A percentile compares a stretch with the other conserved stretches of the same genome.
These are phyloP conservation scores for Dicorynia guianensis DNA, from an alignment of 306 rosid species.

Conservation along the genomic window DNA sequence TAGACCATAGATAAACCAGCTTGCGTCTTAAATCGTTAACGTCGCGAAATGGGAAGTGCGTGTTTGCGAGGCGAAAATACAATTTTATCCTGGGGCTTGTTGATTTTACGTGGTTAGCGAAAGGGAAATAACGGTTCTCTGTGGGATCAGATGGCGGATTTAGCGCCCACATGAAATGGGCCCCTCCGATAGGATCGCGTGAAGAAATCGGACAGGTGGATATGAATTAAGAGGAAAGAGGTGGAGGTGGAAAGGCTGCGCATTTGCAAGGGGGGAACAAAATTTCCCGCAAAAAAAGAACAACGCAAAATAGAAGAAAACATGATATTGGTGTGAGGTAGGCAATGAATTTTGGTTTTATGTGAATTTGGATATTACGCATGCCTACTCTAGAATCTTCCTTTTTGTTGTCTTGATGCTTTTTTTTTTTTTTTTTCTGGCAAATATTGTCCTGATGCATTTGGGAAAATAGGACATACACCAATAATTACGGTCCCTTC, in stretches of 20 bases:
- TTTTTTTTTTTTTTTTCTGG: too few species aligned
- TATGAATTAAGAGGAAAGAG: neutral
- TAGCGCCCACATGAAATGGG: slow-evolving; percentile 33
- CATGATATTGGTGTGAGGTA: neutral
- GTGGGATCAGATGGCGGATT: neutral
- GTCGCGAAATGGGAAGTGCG: slow-evolving; percentile 12
- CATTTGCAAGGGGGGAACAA: neutral
- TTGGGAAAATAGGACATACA: too few species aligned
- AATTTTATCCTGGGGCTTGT: neutral
- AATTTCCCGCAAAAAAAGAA: neutral
- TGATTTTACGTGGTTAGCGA: neutral
- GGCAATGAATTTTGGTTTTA: neutral
- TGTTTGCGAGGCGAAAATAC: neutral
- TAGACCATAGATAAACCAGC: too few species aligned
- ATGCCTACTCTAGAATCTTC: slow-evolving; percentile 29
- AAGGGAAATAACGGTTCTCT: neutral
- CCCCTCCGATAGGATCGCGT: neutral
- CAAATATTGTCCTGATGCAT: neutral
- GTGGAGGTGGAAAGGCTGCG: neutral
- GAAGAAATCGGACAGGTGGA: neutral
- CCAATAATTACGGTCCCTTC: too few species aligned
- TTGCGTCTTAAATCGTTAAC: neutral
- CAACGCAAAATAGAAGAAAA: neutral
- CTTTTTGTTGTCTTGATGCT: neutral
- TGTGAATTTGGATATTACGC: neutral